A percentile compares a stretch with the other conserved stretches of the same genome.
These are phyloP conservation scores for Elaeis oleifera DNA, from an alignment of 202 grass and related monocot genomes.

Conservation along the genomic window DNA sequence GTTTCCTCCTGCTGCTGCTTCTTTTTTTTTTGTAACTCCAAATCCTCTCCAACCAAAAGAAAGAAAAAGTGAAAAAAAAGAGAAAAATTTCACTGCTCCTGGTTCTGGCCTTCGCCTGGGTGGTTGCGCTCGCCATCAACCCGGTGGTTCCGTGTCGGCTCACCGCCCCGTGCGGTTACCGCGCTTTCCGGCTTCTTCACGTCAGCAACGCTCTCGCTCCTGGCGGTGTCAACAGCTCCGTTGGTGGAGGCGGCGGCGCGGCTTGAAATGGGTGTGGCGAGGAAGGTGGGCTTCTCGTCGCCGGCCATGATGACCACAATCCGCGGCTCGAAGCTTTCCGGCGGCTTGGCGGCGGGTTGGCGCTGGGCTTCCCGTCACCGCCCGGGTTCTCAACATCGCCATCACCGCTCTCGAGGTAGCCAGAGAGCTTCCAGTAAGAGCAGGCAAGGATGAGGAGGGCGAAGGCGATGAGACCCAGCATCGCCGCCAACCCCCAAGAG, in stretches of 20 bases:
- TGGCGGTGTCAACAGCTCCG: not conserved
- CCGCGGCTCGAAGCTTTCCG: conserved; percentile 31
- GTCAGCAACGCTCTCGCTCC: not conserved
- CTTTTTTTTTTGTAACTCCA: conserved; percentile 16
- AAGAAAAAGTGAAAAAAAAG: not conserved
- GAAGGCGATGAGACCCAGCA: conserved; percentile 82
- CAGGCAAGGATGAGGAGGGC: conserved; percentile 89
- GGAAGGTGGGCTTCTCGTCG: conserved; percentile 51
- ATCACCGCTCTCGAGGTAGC: conserved; percentile 3
- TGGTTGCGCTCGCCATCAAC: too few species aligned
- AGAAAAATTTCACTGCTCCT: too few species aligned
- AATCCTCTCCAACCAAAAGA: conserved; percentile 19
- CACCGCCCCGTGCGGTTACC: too few species aligned
- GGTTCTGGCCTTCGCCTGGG: too few species aligned
- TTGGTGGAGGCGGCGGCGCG: not conserved
- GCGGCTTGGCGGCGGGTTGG: conserved; percentile 11
- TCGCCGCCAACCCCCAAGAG: conserved; percentile 82
- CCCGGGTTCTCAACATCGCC: too few species aligned
- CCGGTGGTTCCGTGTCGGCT: too few species aligned
- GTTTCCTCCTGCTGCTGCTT: not conserved
- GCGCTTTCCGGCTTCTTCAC: not conserved
- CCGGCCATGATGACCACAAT: conserved; percentile 88
- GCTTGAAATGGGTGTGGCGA: conserved; percentile 53
- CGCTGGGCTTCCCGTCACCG: too few species aligned
- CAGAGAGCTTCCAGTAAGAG: conserved; percentile 39